A percentile compares a stretch with the other conserved stretches of the same genome.
Conservation (phyloP, 2,329 filamentous ascomycete genomes). For the Huntiella savannae region DNA sequence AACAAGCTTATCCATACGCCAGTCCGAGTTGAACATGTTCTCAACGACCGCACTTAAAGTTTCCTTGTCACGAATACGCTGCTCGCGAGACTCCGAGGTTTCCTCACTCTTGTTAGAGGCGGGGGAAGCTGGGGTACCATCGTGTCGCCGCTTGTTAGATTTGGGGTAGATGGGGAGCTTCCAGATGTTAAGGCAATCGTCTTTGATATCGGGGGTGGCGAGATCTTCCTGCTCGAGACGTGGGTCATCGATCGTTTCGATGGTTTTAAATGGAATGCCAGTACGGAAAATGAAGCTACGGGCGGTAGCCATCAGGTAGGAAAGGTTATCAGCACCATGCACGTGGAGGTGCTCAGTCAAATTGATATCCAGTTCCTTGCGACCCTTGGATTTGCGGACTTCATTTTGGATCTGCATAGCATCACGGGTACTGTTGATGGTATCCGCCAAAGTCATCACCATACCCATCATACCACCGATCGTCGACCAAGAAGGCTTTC, state of each 20-base stretch:
- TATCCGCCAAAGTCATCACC: slow-evolving; percentile 66
- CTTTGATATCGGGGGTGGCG: slow-evolving; percentile 47
- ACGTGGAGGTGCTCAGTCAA: slow-evolving; percentile 33
- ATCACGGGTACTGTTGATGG: slow-evolving; percentile 29
- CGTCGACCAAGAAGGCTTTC: slow-evolving; percentile 54
- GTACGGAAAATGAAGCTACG: slow-evolving; percentile 74
- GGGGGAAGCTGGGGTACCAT: slow-evolving; percentile 6
- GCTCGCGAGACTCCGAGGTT: slow-evolving; percentile 6
- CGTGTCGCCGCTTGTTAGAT: slow-evolving; percentile 11
- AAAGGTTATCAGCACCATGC: slow-evolving; percentile 64
- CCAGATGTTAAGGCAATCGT: slow-evolving; percentile 69
- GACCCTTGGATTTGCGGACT: slow-evolving; percentile 22
- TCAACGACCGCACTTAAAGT: slow-evolving; percentile 14
- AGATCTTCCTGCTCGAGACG: slow-evolving; percentile 16
- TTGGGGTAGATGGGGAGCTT: slow-evolving; percentile 42
- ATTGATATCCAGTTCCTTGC: slow-evolving; percentile 15
- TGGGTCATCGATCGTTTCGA: slow-evolving; percentile 41
- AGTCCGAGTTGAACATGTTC: slow-evolving; percentile 23
- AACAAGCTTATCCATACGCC: slow-evolving; percentile 51
- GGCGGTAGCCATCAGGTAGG: slow-evolving; percentile 63
- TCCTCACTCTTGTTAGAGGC: neutral
- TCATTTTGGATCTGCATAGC: slow-evolving; percentile 22
- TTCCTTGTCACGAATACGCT: slow-evolving; percentile 11
- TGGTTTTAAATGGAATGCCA: slow-evolving; percentile 51
- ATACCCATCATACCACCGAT: slow-evolving; percentile 70